Evolutionary conservation across 345 rosid species (phyloP).

Genomic region (Gossypium raimondii): DNA sequence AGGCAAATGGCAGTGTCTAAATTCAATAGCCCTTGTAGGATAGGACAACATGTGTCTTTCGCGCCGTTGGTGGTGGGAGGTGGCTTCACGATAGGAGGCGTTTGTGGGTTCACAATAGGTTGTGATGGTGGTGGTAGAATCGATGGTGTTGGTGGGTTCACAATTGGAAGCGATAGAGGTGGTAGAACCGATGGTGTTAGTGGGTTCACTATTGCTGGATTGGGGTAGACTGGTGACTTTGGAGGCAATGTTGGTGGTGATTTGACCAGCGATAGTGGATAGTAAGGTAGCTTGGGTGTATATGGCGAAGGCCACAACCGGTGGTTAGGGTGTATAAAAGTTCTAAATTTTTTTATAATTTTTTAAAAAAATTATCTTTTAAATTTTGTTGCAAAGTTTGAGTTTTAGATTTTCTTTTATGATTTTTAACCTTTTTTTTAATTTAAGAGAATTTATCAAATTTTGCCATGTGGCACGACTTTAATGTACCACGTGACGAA

Average conservation of each 20-base stretch:
- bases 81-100: constrained; percentile 1
- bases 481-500: too few species aligned
- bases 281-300: neutral
- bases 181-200: constrained; percentile 11
- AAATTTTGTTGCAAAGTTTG: too few species aligned
- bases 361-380: too few species aligned
- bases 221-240: neutral
- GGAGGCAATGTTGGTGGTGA: neutral
- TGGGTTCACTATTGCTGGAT: neutral
- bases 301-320: neutral
- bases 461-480: too few species aligned
- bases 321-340: neutral
- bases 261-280: constrained; percentile 1
- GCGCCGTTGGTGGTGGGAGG: constrained; percentile 52
- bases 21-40: constrained; percentile 60
- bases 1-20: constrained; percentile 89
- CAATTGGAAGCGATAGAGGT: constrained; percentile 20
- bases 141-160: constrained; percentile 25
- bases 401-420: too few species aligned
- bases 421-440: too few species aligned
- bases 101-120: neutral
- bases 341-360: too few species aligned
- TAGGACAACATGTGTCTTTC: constrained; percentile 74
- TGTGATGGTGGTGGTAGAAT: constrained; percentile 26
- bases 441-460: too few species aligned